phyloP scores from a whole-genome alignment of 192 early-diverging fungal species.

The Pilaira anomala region DNA sequence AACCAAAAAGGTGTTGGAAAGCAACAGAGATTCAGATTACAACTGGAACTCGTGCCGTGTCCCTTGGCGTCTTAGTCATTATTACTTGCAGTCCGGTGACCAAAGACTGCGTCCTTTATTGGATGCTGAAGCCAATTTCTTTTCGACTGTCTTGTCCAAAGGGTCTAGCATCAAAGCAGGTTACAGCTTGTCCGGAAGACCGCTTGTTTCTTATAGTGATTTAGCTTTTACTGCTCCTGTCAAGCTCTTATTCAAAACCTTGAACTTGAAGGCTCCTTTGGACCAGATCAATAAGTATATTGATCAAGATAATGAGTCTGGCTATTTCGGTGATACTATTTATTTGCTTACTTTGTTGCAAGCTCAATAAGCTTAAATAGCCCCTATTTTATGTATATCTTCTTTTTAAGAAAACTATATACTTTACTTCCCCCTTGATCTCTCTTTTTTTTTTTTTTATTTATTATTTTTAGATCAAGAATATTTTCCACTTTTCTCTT shows the following conservation, averaged over 20 bases:
- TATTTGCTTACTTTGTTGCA: slow-evolving; percentile 47
- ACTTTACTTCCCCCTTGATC: no score
- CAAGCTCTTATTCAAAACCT: slow-evolving; percentile 45
- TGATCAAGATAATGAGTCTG: no score
- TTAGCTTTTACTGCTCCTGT: slow-evolving; percentile 52
- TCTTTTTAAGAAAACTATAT: no score
- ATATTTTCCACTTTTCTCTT: slow-evolving; percentile 2
- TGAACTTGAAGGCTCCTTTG: slow-evolving; percentile 37
- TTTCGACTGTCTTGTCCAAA: slow-evolving; percentile 24
- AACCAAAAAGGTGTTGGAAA: slow-evolving; percentile 43
- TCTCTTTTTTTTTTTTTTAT: background rate
- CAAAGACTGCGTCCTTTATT: slow-evolving; percentile 38
- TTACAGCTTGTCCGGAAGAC: slow-evolving; percentile 44
- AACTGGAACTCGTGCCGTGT: slow-evolving; percentile 60
- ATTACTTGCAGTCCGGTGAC: slow-evolving; percentile 46
- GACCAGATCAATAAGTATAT: slow-evolving; percentile 42
- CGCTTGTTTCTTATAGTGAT: slow-evolving; percentile 43
- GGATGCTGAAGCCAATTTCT: slow-evolving; percentile 44
- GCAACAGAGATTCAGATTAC: slow-evolving; percentile 44
- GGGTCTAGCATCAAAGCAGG: slow-evolving; percentile 38
- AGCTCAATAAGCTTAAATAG: no score
- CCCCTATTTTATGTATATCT: background rate
- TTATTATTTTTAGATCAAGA: background rate
- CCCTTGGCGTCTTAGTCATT: slow-evolving; percentile 51
- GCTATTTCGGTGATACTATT: slow-evolving; percentile 56